phyloP scores from a whole-genome alignment of 345 rosid genomes.

The Salix udensis region DNA sequence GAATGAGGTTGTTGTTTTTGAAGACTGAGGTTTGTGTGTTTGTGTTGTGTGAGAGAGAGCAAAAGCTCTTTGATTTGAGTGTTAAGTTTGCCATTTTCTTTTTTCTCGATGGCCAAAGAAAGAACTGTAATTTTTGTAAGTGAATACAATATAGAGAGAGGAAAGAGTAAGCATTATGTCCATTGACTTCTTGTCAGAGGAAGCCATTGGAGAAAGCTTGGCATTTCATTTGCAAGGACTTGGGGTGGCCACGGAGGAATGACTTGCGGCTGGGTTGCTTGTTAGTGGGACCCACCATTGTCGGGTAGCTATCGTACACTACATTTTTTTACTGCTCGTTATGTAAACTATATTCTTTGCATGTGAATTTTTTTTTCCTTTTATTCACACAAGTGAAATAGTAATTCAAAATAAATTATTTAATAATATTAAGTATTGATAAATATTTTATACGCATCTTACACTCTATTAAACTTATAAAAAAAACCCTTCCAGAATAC shows the following conservation, averaged over 20 bases:
- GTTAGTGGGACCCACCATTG: neutral
- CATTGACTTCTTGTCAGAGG: neutral
- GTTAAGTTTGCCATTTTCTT: constrained; percentile 53
- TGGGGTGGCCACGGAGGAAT: constrained; percentile 52
- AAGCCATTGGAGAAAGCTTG: neutral
- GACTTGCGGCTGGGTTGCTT: constrained; percentile 49
- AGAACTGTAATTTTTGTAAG: neutral
- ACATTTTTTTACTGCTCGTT: too few species aligned
- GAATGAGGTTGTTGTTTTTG: constrained; percentile 16
- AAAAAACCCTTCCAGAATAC: too few species aligned
- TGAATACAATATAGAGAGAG: neutral
- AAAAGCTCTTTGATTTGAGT: constrained; percentile 35
- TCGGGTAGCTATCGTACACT: neutral
- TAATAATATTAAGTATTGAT: too few species aligned
- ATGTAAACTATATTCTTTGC: too few species aligned
- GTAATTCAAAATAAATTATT: too few species aligned
- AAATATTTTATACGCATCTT: too few species aligned
- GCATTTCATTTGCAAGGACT: constrained; percentile 25
- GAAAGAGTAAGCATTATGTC: neutral
- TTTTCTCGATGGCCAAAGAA: neutral
- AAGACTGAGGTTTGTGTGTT: constrained; percentile 34
- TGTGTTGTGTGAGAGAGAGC: constrained; percentile 33
- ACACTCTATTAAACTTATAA: too few species aligned
- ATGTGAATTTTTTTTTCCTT: too few species aligned
- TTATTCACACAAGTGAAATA: too few species aligned